Conservation (phyloP, 768 basidiomycete species). For the Termitomyces heimii region DNA sequence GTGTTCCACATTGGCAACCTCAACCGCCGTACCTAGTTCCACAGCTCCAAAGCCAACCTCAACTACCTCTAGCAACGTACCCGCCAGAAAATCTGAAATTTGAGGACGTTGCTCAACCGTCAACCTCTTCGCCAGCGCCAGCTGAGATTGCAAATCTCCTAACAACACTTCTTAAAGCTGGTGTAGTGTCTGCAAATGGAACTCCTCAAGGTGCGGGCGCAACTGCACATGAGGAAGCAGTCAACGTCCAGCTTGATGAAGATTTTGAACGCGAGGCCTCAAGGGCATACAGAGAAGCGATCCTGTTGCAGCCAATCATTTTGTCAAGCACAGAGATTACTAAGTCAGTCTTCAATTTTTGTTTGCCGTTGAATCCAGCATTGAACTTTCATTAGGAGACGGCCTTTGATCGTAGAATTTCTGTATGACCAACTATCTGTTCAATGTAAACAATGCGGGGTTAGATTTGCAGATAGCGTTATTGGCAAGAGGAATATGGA, state of each 20-base stretch:
- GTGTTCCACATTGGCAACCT: slow-evolving; percentile 17
- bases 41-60: slow-evolving; percentile 14
- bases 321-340: slow-evolving; percentile 66
- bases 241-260: slow-evolving; percentile 16
- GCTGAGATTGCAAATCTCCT: slow-evolving; percentile 53
- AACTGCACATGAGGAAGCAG: slow-evolving; percentile 31
- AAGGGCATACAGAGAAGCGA: slow-evolving; percentile 51
- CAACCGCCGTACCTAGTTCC: slow-evolving; percentile 12
- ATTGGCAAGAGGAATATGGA: slow-evolving; percentile 74
- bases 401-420: slow-evolving; percentile 55
- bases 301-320: slow-evolving; percentile 56
- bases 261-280: slow-evolving; percentile 42
- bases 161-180: slow-evolving; percentile 72
- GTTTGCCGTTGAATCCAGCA: background rate
- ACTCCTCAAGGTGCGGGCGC: slow-evolving; percentile 47
- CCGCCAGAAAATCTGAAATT: slow-evolving; percentile 15
- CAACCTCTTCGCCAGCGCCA: slow-evolving; percentile 21
- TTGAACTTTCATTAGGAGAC: slow-evolving; percentile 34
- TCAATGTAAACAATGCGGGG: slow-evolving; percentile 92
- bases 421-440: slow-evolving; percentile 70
- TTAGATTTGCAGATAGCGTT: slow-evolving; percentile 73
- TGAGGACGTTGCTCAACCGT: slow-evolving; percentile 13
- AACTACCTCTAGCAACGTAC: slow-evolving; percentile 9
- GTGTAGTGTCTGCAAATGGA: slow-evolving; percentile 54
- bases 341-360: slow-evolving; percentile 40